Conservation (phyloP, 139 green algal species). For the Closterium sp. region DNA sequence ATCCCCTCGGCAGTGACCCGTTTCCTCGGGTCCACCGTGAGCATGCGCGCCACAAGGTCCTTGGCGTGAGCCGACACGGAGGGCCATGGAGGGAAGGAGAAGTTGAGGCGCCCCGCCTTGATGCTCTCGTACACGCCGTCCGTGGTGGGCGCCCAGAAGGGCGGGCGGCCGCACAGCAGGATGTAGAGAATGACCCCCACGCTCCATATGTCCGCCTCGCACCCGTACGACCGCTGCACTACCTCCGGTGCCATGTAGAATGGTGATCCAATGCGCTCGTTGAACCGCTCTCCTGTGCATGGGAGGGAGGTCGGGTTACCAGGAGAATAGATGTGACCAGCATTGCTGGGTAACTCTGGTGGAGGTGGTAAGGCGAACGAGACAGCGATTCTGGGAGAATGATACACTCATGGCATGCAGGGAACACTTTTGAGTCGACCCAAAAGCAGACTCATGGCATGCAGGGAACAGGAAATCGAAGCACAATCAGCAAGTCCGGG, state of each 20-base stretch:
- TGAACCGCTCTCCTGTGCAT: slow-evolving; percentile 69
- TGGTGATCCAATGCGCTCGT: slow-evolving; percentile 76
- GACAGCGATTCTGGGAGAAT: no score
- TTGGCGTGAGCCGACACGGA: slow-evolving; percentile 62
- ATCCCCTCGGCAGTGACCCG: slow-evolving; percentile 60
- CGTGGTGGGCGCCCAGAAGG: slow-evolving; percentile 88
- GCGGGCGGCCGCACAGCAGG: slow-evolving; percentile 84
- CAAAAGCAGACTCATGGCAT: no score
- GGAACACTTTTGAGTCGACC: no score
- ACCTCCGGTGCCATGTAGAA: slow-evolving; percentile 96
- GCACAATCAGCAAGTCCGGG: no score
- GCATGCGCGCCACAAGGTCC: slow-evolving; percentile 58
- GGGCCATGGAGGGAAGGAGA: slow-evolving; percentile 69
- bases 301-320: neutral
- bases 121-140: slow-evolving; percentile 78
- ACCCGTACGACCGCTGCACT: slow-evolving; percentile 70
- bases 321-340: no score
- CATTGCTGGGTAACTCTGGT: no score
- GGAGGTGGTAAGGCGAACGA: no score
- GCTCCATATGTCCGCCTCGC: slow-evolving; percentile 88
- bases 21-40: slow-evolving; percentile 71
- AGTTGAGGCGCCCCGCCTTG: slow-evolving; percentile 66
- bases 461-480: no score
- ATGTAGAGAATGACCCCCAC: slow-evolving; percentile 97
- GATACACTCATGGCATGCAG: no score